phyloP scores from a whole-genome alignment of 2,329 filamentous ascomycete genomes.

The Arachnomyces sp. region DNA sequence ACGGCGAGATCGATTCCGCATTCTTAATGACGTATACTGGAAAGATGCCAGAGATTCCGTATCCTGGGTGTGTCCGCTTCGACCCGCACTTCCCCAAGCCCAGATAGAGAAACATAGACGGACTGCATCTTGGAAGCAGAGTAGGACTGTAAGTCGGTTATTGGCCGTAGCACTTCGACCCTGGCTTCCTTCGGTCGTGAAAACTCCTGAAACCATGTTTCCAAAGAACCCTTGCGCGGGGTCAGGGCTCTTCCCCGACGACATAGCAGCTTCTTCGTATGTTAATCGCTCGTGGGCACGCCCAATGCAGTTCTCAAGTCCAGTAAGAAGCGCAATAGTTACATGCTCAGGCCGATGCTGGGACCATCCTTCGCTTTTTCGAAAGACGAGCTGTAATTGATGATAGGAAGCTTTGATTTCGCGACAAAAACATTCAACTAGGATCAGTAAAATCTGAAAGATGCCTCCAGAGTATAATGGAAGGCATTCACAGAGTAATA shows the following conservation, averaged over 20 bases:
- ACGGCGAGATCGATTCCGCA: constrained; percentile 80
- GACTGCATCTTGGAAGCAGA: constrained; percentile 96
- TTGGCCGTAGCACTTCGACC: constrained; percentile 82
- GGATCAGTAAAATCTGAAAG: constrained; percentile 80
- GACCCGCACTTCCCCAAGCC: constrained; percentile 69
- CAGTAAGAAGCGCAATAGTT: constrained; percentile 75
- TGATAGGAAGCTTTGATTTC: constrained; percentile 68
- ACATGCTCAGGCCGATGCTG: constrained; percentile 50
- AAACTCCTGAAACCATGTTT: constrained; percentile 88
- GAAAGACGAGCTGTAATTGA: constrained; percentile 50
- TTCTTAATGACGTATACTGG: constrained; percentile 78
- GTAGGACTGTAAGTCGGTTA: constrained; percentile 79
- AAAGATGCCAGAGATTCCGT: constrained; percentile 68
- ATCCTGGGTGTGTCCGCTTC: constrained; percentile 44
- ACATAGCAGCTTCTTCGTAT: constrained; percentile 62
- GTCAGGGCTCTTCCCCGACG: constrained; percentile 67
- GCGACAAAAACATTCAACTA: constrained; percentile 80
- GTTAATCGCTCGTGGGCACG: constrained; percentile 75
- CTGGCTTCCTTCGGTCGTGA: constrained; percentile 67
- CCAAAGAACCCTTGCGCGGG: constrained; percentile 83
- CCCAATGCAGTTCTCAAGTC: constrained; percentile 81
- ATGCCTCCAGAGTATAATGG: constrained; percentile 76
- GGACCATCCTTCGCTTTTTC: constrained; percentile 26
- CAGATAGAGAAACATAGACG: constrained; percentile 88
- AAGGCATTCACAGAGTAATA: constrained; percentile 72